Evolutionary conservation across 176 grass and related monocot genomes (phyloP).

Genomic region (Paspalum vaginatum): DNA sequence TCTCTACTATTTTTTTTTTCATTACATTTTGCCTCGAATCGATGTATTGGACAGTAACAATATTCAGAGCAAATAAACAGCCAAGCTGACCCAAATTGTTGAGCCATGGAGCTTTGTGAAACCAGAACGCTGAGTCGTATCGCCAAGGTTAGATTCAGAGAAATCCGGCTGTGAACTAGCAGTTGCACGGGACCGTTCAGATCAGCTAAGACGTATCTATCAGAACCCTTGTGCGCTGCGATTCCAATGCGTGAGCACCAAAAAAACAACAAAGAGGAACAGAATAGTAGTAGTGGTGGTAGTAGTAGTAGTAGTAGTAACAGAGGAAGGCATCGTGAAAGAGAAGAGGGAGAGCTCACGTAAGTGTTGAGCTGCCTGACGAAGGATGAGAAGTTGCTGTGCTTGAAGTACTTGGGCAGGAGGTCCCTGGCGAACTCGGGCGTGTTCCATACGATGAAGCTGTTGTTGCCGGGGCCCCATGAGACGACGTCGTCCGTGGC

Average conservation of each 20-base stretch:
- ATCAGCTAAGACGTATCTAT: background rate
- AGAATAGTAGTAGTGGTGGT: background rate
- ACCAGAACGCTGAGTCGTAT: background rate
- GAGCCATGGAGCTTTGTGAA: too few relatives aligned
- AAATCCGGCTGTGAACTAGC: background rate
- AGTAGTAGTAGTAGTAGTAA: background rate
- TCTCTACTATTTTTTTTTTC: background rate
- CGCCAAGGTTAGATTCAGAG: background rate
- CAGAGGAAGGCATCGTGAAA: too few relatives aligned
- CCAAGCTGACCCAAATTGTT: too few relatives aligned
- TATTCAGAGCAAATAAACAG: background rate
- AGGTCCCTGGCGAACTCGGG: constrained; percentile 93
- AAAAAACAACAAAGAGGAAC: background rate
- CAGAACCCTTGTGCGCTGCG: too few relatives aligned
- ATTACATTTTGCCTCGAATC: background rate
- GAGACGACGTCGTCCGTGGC: constrained; percentile 70
- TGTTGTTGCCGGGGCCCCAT: constrained; percentile 79
- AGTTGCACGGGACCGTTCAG: background rate
- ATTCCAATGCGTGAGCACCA: too few relatives aligned
- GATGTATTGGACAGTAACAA: background rate
- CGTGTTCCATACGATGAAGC: constrained; percentile 90
- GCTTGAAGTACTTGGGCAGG: constrained; percentile 95
- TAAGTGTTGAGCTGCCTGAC: constrained; percentile 95
- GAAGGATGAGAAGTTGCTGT: constrained; percentile 94
- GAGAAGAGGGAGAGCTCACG: constrained; percentile 23